Evolutionary conservation across 768 basidiomycete species (phyloP).

Genomic region (Gymnopilus dilepis): DNA sequence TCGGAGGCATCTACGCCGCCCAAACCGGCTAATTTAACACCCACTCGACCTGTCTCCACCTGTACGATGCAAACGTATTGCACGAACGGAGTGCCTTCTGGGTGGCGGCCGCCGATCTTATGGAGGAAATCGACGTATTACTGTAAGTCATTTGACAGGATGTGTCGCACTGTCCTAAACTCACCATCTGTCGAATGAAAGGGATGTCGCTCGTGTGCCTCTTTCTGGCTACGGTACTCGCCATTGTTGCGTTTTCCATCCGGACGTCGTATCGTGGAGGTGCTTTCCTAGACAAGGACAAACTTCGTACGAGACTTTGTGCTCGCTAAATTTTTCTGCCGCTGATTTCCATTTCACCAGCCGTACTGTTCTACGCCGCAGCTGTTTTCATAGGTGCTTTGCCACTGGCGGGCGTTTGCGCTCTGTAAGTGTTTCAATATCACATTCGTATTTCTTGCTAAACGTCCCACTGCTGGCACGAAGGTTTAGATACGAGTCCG

Average conservation of each 20-base stretch:
- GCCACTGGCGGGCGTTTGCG: background rate
- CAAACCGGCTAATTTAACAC: too few relatives aligned
- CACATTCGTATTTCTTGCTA: background rate
- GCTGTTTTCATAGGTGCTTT: background rate
- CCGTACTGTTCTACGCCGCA: background rate
- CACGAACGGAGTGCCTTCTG: background rate
- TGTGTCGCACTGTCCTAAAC: too few relatives aligned
- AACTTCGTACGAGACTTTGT: background rate
- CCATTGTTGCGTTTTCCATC: background rate
- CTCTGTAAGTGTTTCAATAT: background rate
- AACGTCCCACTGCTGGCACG: background rate
- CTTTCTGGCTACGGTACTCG: constrained; percentile 3
- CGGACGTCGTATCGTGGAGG: background rate
- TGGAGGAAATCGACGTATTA: constrained; percentile 2
- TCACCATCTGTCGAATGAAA: background rate
- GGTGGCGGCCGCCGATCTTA: background rate
- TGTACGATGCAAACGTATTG: too few relatives aligned
- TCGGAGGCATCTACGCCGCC: too few relatives aligned
- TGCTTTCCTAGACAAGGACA: background rate
- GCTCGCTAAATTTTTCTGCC: too few relatives aligned
- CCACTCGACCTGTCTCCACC: too few relatives aligned
- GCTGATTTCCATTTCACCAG: background rate
- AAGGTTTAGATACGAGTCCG: background rate
- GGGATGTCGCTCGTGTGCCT: background rate
- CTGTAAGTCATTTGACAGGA: background rate